Evolutionary conservation across 31 red algal genomes (phyloP).

Genomic region (Porphyra umbilicalis): DNA sequence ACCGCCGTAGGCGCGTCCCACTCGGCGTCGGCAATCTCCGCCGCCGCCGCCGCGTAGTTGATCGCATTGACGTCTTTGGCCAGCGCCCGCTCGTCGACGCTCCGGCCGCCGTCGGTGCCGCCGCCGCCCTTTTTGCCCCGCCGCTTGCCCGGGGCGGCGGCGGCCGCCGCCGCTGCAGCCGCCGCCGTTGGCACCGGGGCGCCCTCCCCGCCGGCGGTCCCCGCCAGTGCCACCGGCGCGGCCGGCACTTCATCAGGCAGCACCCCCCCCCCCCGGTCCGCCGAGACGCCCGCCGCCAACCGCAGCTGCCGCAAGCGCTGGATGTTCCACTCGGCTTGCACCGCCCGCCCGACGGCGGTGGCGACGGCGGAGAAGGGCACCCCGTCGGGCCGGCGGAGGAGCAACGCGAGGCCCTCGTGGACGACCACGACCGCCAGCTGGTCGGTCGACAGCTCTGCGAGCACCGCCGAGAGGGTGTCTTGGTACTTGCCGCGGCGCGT

Average conservation of each 20-base stretch:
- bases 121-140: no score
- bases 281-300: not conserved
- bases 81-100: not conserved
- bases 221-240: no score
- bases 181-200: no score
- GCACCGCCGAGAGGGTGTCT: not conserved
- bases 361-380: slow-evolving; percentile 22
- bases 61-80: slow-evolving; percentile 10
- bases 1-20: slow-evolving; percentile 33
- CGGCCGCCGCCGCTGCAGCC: no score
- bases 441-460: slow-evolving; percentile 22
- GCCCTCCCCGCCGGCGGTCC: no score
- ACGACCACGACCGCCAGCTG: slow-evolving; percentile 36
- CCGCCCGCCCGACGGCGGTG: slow-evolving; percentile 25
- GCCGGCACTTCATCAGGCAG: not conserved
- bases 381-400: slow-evolving; percentile 30
- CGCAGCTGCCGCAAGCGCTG: slow-evolving; percentile 15
- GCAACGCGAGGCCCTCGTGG: slow-evolving; percentile 27
- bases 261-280: not conserved
- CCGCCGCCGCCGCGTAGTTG: slow-evolving; percentile 29
- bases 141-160: no score
- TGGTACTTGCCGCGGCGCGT: not conserved
- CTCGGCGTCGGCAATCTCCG: slow-evolving; percentile 16
- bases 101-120: not conserved
- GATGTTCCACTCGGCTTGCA: slow-evolving; percentile 50